Evolutionary conservation across 805 yeast species (phyloP), one percentile per base, ranked within the genome.

Genomic region (Tetrapisispora namnaoensis): DNA sequence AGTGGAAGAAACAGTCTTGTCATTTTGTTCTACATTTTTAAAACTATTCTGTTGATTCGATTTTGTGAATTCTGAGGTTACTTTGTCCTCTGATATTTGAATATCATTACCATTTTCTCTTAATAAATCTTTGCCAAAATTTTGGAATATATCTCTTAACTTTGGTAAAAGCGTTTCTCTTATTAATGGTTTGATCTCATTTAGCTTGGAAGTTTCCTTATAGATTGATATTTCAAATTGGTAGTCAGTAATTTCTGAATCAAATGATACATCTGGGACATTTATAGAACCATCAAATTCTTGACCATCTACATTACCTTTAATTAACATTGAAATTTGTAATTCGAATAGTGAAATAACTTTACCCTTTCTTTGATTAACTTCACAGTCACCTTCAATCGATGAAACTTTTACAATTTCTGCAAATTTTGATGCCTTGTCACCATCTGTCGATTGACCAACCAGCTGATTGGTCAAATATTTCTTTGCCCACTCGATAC

Each of bases 381-480:
- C 98, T 63, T 90, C 99, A 55, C 90, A 95, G 59, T 93, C 99
- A 47, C 99, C 99, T 59, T 86, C 95, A 20, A 91, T 55, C 2
- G 73, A 66, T 5, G 69, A 60, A 11, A 78, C 66, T 2, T 60
- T 58, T 13, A 67, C 48, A 16, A 68, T 60, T 28, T 60, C 56
- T 14, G 68, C 71, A 20, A 61, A 72, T 6, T 68, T 59, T 7
- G 42, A 44, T 13, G 47, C 51, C 2, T 53, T 47, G 1, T 60
- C 28, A 24, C 46, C 52, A 10, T 51, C 56, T 1, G 60, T 78
- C 1, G 63, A 54, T 14, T 66, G 53, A 0, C 83, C 83, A 11
- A 73, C 72, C 46, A 89, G 70, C 42, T 79, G 76, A 43, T 78
- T 76, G 30, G 69, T 67, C 66, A 93, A 86, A 66, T 91, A 91